A percentile compares a stretch with the other conserved stretches of the same genome.
Evolutionary conservation across 225 moss, liverwort and hornwort species (phyloP).

Genomic region (Pseudoscleropodium purum): DNA sequence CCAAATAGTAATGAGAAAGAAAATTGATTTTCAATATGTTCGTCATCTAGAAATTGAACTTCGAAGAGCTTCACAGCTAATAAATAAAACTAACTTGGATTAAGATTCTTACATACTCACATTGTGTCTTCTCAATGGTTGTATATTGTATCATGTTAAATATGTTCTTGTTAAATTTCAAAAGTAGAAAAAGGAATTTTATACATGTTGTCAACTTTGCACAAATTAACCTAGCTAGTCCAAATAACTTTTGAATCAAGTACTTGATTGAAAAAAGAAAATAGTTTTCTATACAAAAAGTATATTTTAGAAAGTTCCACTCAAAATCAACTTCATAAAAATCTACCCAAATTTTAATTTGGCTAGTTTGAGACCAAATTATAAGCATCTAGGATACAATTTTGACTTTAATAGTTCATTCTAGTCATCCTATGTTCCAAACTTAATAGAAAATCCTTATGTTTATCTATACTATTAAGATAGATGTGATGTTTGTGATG

Average conservation of each 20-base stretch:
- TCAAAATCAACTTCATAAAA: neutral
- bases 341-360: neutral
- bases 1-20: too few species aligned
- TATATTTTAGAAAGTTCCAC: neutral
- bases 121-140: neutral
- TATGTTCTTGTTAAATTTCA: neutral
- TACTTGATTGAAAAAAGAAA: fast-evolving
- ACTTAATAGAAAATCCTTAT: neutral
- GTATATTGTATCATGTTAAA: neutral
- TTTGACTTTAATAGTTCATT: neutral
- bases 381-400: neutral
- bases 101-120: neutral
- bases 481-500: neutral
- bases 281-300: neutral
- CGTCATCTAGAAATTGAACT: too few species aligned
- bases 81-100: neutral
- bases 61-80: neutral
- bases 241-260: neutral
- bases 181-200: neutral
- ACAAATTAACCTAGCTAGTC: neutral
- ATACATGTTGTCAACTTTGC: fast-evolving
- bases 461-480: neutral
- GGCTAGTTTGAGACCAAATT: neutral
- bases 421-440: fast-evolving
- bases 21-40: too few species aligned